Evolutionary conservation across 192 early-diverging fungal genomes (phyloP).

Genomic region (Coemansia sp.): DNA sequence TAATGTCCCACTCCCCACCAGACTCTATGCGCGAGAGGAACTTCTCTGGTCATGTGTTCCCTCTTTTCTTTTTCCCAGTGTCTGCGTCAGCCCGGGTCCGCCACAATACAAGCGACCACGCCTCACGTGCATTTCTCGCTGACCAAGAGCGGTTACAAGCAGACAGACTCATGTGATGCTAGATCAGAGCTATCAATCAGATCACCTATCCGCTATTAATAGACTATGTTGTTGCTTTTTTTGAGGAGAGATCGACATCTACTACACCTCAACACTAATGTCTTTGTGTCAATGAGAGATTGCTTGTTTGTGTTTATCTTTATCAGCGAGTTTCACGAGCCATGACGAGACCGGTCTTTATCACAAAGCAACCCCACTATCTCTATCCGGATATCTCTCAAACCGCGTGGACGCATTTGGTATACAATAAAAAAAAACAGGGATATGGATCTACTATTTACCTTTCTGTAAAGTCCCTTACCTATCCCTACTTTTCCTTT

Average conservation of each 20-base stretch:
- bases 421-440: neutral
- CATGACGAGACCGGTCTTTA: neutral
- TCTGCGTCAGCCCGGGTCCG: conserved; percentile 2
- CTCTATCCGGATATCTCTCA: neutral
- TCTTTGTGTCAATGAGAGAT: neutral
- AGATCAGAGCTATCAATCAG: conserved; percentile 4
- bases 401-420: neutral
- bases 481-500: conserved; percentile 1
- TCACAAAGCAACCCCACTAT: neutral
- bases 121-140: neutral
- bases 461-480: neutral
- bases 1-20: neutral
- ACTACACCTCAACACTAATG: neutral
- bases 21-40: neutral
- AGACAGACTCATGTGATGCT: neutral
- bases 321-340: neutral
- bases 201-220: neutral
- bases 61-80: neutral
- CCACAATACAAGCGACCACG: neutral
- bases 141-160: conserved; percentile 3
- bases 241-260: conserved; percentile 7
- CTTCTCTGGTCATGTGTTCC: neutral
- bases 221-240: neutral
- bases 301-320: neutral
- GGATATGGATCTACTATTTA: neutral